phyloP scores from a whole-genome alignment of 768 basidiomycete species.

The Leccinum longicurvipes region DNA sequence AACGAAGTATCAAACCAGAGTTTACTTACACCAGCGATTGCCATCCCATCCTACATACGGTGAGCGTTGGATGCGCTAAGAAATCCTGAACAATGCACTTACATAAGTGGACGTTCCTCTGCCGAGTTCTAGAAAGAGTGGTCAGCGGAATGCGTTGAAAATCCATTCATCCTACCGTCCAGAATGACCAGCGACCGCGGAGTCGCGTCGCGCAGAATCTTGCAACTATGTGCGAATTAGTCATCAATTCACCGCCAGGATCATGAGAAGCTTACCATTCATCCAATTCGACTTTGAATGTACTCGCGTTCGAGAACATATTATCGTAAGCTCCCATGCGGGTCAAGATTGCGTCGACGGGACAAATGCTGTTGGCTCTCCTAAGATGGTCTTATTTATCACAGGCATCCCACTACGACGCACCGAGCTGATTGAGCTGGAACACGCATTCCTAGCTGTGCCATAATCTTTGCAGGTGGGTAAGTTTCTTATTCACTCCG shows the following conservation, averaged over 20 bases:
- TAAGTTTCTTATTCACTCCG: slow-evolving; percentile 1
- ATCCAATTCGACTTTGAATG: slow-evolving; percentile 98
- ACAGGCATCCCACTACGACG: slow-evolving; percentile 12
- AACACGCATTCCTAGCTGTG: slow-evolving; percentile 93
- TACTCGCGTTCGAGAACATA: slow-evolving; percentile 91
- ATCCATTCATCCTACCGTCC: slow-evolving; percentile 59
- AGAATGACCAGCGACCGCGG: slow-evolving; percentile 92
- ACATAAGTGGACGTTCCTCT: slow-evolving; percentile 94
- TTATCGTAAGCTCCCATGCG: slow-evolving; percentile 99
- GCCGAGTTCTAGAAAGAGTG: slow-evolving; percentile 67
- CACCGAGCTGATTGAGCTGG: slow-evolving; percentile 81
- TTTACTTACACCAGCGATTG: slow-evolving; percentile 78
- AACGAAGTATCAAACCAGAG: background rate
- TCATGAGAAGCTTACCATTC: slow-evolving; percentile 63
- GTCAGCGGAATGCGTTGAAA: slow-evolving; percentile 11
- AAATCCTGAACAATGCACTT: slow-evolving; percentile 22
- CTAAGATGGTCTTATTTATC: slow-evolving; percentile 2
- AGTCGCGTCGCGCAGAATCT: slow-evolving; percentile 90
- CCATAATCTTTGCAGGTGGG: slow-evolving; percentile 64
- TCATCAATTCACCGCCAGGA: background rate
- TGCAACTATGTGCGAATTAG: slow-evolving; percentile 55
- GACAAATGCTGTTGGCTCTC: slow-evolving; percentile 57
- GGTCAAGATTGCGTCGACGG: slow-evolving; percentile 89
- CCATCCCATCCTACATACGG: slow-evolving; percentile 85
- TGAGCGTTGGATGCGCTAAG: slow-evolving; percentile 10